Conservation (phyloP, 768 basidiomycete genomes). For the Termitomyces sp. region DNA sequence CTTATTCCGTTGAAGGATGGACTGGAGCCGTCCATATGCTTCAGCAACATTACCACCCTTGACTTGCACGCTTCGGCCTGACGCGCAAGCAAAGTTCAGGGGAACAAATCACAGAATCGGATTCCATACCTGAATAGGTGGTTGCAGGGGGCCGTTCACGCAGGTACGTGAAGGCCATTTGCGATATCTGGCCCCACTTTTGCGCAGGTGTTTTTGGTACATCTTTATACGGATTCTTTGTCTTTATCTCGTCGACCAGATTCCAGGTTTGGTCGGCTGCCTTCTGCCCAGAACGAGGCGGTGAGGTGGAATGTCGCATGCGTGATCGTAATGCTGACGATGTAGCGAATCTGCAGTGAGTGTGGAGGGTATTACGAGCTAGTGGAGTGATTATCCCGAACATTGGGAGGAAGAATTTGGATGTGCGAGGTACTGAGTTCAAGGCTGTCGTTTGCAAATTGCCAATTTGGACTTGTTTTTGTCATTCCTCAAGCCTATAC, state of each 20-base stretch:
- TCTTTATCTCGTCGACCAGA: no score
- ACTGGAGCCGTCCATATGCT: constrained; percentile 48
- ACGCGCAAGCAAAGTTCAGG: background rate
- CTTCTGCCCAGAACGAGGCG: background rate
- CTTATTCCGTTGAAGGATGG: constrained; percentile 50
- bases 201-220: constrained; percentile 23
- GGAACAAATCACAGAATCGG: background rate
- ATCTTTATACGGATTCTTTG: no score
- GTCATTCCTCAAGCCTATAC: background rate
- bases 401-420: constrained; percentile 1
- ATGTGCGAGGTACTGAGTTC: no score
- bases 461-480: constrained; percentile 15
- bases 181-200: constrained; percentile 35
- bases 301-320: background rate
- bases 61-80: constrained; percentile 64
- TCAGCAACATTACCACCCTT: constrained; percentile 35
- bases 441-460: background rate
- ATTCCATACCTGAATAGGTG: constrained; percentile 47
- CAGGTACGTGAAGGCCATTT: constrained; percentile 15
- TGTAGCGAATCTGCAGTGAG: background rate
- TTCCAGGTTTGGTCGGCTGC: no score
- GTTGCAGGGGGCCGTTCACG: constrained; percentile 33
- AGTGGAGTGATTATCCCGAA: constrained; percentile 8
- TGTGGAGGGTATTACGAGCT: constrained; percentile 2
- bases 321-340: constrained; percentile 4